Evolutionary conservation across 1,284 basidiomycete species (phyloP).

Genomic region (Sutorius eximius): DNA sequence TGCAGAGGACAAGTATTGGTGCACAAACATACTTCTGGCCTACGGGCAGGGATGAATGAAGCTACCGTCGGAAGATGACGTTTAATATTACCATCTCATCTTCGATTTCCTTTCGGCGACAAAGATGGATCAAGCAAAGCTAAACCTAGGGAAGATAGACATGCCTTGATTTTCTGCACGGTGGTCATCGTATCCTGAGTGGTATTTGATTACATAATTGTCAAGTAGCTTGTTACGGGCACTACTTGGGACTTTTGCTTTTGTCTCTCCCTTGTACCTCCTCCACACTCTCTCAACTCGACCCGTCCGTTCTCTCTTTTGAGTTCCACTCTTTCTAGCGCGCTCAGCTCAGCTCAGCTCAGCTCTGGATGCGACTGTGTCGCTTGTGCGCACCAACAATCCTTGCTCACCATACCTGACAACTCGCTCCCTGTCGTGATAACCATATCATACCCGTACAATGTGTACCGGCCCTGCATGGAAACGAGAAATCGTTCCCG

Average conservation of each 20-base stretch:
- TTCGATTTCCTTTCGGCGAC: slow-evolving; percentile 73
- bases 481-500: slow-evolving; percentile 97
- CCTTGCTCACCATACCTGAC: slow-evolving; percentile 20
- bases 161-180: slow-evolving; percentile 86
- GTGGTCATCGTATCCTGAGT: slow-evolving; percentile 65
- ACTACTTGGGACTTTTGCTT: neutral
- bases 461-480: slow-evolving; percentile 81
- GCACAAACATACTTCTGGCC: slow-evolving; percentile 54
- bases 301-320: slow-evolving; percentile 23
- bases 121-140: slow-evolving; percentile 15
- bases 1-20: slow-evolving; percentile 3
- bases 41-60: slow-evolving; percentile 30
- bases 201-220: slow-evolving; percentile 21
- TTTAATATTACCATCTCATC: slow-evolving; percentile 83
- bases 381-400: slow-evolving; percentile 41
- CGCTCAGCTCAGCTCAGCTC: slow-evolving; percentile 13
- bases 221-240: slow-evolving; percentile 9
- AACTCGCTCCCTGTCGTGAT: slow-evolving; percentile 33
- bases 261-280: neutral
- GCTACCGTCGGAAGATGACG: slow-evolving; percentile 11
- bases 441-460: slow-evolving; percentile 27
- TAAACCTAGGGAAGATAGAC: slow-evolving; percentile 20
- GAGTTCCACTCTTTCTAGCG: slow-evolving; percentile 37
- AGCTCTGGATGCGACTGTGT: slow-evolving; percentile 63
- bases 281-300: neutral